phyloP scores from a whole-genome alignment of 2,329 filamentous ascomycete genomes.

The Drechslerella coelobrocha region DNA sequence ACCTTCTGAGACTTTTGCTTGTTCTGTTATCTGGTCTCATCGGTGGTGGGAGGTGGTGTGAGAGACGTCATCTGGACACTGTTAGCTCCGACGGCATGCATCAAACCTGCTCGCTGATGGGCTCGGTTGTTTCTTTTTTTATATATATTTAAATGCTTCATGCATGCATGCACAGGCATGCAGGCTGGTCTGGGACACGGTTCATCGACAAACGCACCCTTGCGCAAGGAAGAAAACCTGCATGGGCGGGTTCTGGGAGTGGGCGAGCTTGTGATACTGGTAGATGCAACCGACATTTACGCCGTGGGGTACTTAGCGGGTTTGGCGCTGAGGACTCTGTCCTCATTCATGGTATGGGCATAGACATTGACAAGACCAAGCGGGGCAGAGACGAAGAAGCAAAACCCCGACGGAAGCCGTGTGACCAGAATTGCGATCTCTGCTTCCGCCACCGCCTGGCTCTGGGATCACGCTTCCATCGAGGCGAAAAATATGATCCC shows the following conservation, averaged over 20 bases:
- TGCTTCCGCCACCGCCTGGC: not conserved
- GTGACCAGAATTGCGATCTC: constrained; percentile 27
- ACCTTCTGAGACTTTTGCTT: not conserved
- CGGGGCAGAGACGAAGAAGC: constrained; percentile 17
- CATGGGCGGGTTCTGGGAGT: not conserved
- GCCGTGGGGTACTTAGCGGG: too few species aligned
- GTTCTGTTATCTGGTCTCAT: constrained; percentile 20
- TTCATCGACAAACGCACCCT: constrained; percentile 1
- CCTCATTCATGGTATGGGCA: too few species aligned
- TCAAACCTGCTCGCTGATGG: constrained; percentile 1
- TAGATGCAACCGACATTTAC: too few species aligned
- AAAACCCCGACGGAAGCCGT: constrained; percentile 27
- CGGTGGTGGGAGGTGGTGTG: constrained; percentile 33
- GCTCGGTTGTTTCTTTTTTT: constrained; percentile 3
- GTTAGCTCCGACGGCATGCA: constrained; percentile 27
- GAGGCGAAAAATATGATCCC: not conserved
- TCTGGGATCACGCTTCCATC: not conserved
- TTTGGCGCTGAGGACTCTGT: too few species aligned
- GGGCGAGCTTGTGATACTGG: constrained; percentile 1
- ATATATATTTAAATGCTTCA: too few species aligned
- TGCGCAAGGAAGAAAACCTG: not conserved
- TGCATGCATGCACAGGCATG: constrained; percentile 1
- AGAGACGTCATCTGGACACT: constrained; percentile 48
- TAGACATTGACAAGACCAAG: too few species aligned
- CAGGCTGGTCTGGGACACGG: not conserved